These are phyloP conservation scores for Filobasidium floriforme DNA, from an alignment of 768 basidiomycete species.

Conservation along the genomic window DNA sequence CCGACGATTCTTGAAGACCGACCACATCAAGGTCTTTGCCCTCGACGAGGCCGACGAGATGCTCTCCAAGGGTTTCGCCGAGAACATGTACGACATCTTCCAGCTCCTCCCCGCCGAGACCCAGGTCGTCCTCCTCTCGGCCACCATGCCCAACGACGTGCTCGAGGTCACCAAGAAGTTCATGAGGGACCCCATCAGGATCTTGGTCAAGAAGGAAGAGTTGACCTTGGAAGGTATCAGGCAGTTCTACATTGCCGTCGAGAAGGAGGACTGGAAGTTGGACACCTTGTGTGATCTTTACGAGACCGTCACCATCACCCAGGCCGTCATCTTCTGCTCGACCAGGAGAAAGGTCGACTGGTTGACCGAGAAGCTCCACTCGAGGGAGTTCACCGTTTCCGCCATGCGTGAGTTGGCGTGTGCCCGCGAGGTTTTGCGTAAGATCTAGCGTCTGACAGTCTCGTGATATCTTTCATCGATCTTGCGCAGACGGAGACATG, in stretches of 20 bases:
- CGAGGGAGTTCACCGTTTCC: conserved; percentile 97
- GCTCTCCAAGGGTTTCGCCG: conserved; percentile 96
- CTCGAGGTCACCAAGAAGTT: conserved; percentile 99
- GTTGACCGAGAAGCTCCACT: conserved; percentile 97
- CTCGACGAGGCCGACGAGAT: conserved; percentile 72
- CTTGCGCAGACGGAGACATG: conserved; percentile 67
- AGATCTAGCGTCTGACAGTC: too few species aligned
- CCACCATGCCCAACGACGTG: conserved; percentile 92
- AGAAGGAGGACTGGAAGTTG: conserved; percentile 99
- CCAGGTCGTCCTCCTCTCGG: conserved; percentile 92
- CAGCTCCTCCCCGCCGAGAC: conserved; percentile 94
- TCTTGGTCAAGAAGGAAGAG: conserved; percentile 98
- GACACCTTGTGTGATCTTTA: conserved; percentile 95
- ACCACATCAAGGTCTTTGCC: conserved; percentile 82
- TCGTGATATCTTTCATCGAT: too few species aligned
- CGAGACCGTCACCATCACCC: conserved; percentile 96
- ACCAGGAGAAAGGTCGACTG: conserved; percentile 97
- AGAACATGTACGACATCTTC: conserved; percentile 98
- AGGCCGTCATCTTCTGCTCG: conserved; percentile 99
- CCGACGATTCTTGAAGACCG: conserved; percentile 79
- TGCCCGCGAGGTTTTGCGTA: too few species aligned
- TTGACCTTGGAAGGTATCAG: conserved; percentile 71
- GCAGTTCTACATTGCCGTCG: conserved; percentile 70
- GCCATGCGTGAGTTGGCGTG: conserved; percentile 33
- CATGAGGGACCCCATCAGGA: conserved; percentile 97